A percentile compares a stretch with the other conserved stretches of the same genome.
phyloP scores from a whole-genome alignment of 805 yeast species.

The Phaffomyces opuntiae region DNA sequence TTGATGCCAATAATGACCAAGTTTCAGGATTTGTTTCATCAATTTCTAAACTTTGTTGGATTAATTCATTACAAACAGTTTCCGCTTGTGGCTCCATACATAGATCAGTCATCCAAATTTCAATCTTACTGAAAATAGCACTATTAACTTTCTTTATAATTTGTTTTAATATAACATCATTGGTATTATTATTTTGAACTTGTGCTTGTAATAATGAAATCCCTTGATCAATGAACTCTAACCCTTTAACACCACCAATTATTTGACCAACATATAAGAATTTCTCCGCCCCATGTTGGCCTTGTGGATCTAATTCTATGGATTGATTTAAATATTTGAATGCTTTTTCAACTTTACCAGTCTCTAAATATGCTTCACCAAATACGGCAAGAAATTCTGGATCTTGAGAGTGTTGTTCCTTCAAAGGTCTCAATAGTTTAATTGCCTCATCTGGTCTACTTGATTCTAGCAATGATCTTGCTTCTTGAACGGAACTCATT shows the following conservation, averaged over 20 bases:
- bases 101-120: constrained; percentile 95
- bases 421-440: constrained; percentile 27
- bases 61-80: constrained; percentile 62
- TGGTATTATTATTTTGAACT: constrained; percentile 22
- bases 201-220: constrained; percentile 41
- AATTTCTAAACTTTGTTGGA: constrained; percentile 54
- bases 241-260: constrained; percentile 74
- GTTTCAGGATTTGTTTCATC: constrained; percentile 61
- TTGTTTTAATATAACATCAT: constrained; percentile 21
- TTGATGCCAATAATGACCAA: constrained; percentile 76
- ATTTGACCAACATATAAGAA: constrained; percentile 89
- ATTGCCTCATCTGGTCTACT: constrained; percentile 26
- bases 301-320: constrained; percentile 65
- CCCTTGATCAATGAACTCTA: constrained; percentile 56
- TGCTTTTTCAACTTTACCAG: constrained; percentile 74
- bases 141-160: constrained; percentile 57
- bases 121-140: constrained; percentile 80
- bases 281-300: constrained; percentile 64
- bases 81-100: constrained; percentile 95
- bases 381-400: constrained; percentile 45
- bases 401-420: constrained; percentile 28
- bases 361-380: constrained; percentile 77
- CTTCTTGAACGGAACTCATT: constrained; percentile 1
- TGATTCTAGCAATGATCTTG: constrained; percentile 3
- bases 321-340: constrained; percentile 53